A percentile compares a stretch with the other conserved stretches of the same genome.
phyloP scores from a whole-genome alignment of 768 basidiomycete genomes.

The Pholiota conissans region DNA sequence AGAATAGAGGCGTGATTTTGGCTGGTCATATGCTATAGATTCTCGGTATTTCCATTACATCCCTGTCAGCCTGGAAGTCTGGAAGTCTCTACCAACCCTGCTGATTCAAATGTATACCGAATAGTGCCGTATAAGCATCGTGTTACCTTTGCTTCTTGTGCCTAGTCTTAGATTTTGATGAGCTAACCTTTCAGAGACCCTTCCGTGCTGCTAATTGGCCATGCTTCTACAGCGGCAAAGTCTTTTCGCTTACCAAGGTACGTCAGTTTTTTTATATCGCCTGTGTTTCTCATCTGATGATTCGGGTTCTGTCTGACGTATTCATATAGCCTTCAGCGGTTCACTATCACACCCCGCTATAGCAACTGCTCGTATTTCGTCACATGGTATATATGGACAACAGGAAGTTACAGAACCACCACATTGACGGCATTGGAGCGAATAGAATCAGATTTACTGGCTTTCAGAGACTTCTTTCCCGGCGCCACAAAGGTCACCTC shows the following conservation, averaged over 20 bases:
- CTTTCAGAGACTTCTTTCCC: slow-evolving; percentile 28
- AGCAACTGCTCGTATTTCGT: too few species aligned
- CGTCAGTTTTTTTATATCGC: too few species aligned
- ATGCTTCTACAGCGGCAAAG: not conserved
- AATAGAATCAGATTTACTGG: slow-evolving; percentile 28
- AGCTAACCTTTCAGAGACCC: not conserved
- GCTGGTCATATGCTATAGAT: too few species aligned
- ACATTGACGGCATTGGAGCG: slow-evolving; percentile 28
- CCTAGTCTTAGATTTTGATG: not conserved
- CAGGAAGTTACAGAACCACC: slow-evolving; percentile 11
- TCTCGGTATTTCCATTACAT: not conserved
- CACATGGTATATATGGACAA: not conserved
- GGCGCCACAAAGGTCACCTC: slow-evolving; percentile 20
- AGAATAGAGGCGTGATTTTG: slow-evolving; percentile 23
- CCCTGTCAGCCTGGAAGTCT: not conserved
- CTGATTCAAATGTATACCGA: not conserved
- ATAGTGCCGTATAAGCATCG: not conserved
- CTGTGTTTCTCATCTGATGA: too few species aligned
- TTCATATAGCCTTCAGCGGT: too few species aligned
- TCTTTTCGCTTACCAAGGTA: too few species aligned
- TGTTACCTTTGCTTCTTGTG: not conserved
- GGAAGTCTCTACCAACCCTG: not conserved
- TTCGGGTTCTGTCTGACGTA: too few species aligned
- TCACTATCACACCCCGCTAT: too few species aligned
- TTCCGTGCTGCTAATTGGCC: not conserved